Evolutionary conservation across 2,329 filamentous ascomycete genomes (phyloP), one percentile per base, ranked within the genome.

Genomic region (Hypoxylon rubiginosum): DNA sequence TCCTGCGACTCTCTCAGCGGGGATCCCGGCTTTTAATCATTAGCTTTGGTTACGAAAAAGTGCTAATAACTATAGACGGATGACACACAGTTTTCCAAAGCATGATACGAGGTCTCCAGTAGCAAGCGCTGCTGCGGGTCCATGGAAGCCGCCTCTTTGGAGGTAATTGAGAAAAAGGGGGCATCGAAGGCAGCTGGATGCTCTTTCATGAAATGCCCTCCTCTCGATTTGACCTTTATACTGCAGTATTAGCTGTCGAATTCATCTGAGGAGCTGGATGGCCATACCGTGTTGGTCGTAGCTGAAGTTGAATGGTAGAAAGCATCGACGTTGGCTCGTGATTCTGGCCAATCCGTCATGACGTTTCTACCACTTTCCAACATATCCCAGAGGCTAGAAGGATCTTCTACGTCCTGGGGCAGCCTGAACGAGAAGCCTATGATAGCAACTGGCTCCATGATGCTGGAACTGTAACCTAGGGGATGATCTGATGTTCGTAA

Each of bases 391-490:
- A 68, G 24, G 3, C 39, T 19, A n/a, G 50, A 57, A 3, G 66
- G 58, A 49, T 62, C 54, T 8, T n/a, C n/a, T n/a, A n/a, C n/a
- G n/a, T n/a, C n/a, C n/a, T 58, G 57, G 2, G 66, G 48, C 17
- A 68, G 56, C n/a, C 54, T 34, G 13, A 62, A 57, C 9, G 41
- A 46, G 53, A 68, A 59, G 2, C 66, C 66, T 19, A 68, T 34
- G 3, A 68, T 39, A 7, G 62, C 64, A 28, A 67, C 59, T 15
- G 36, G 13, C n/a, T 39, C 36, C 26, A 28, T 28, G n/a, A n/a
- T n/a, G n/a, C n/a, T n/a, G n/a, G n/a, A n/a, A n/a, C n/a, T n/a
- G n/a, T n/a, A n/a, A n/a, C n/a, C n/a, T n/a, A n/a, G n/a, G n/a
- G n/a, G n/a, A n/a, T n/a, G n/a, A n/a, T n/a, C n/a, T n/a, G n/a